Evolutionary conservation across 2,329 filamentous ascomycete species (phyloP), one percentile per base, ranked within the genome.

Genomic region (Fonsecaea multimorphosa): DNA sequence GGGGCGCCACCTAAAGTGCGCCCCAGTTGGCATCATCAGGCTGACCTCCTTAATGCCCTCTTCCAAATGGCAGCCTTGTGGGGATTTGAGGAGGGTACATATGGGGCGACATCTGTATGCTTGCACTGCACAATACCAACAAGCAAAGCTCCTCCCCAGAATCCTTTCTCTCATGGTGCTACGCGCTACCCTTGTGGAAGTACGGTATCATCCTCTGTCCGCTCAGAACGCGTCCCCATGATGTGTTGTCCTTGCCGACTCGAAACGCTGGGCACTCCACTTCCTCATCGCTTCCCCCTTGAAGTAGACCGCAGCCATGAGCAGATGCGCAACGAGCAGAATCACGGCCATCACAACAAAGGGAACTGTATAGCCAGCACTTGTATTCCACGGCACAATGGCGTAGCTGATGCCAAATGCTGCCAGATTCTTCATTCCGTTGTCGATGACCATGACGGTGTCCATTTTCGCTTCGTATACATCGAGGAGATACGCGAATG

Each of bases 331-430:
- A 19, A 67, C 56, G 16, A 67, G 40, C 22, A 66, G 55, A 29
- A 66, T 49, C 38, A 63, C 59, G 11, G 59, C 64, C 59, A 66
- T 44, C 9, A 62, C 64, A 27, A 34, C 64, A 56, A 66, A 66
- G 1, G 64, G 64, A 19, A 66, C 36, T 31, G 64, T 46, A 27
- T 66, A 66, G 9, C 64, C 64, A n/a, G 64, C 58, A 22, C 32
- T 58, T 36, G 54, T 63, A 36, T 66, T 66, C 64, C 64, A 66
- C 7, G 64, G 64, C 8, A 66, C 54, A 14, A 66, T 63, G 32
- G 64, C 64, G 36, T 66, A 66, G 54, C 59, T 66, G 54, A 66
- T 66, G 2, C 58, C 64, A 14, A 66, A 66, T 2, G 64, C 64
- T 9, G 64, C 64, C 8, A 62, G 44, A n/a, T 66, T 66, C 32